Base-by-base conservation (phyloP, 768 basidiomycete species). In the Termitomyces sp. region DNA sequence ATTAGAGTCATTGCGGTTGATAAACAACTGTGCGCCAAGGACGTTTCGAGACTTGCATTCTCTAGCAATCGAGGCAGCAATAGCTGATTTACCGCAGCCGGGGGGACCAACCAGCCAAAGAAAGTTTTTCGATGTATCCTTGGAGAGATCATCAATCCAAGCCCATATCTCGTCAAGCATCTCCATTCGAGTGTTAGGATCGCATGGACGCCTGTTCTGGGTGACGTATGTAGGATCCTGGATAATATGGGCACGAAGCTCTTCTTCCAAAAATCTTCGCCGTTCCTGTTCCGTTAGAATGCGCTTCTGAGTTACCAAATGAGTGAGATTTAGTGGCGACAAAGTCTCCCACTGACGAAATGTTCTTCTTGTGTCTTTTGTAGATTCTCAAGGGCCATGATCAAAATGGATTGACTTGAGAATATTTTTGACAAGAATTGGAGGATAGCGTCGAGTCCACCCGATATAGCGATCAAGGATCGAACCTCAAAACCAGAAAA, bases 1-100 rank as follows among this genome's bases (percentile, higher is more conserved):
- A 22, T 59, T 53, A 16, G 20, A 51, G 35, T 61, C 56, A 38
- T 65, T 63, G 20, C 55, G 55, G 50, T 66, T 63, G 51, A 66
- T 66, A 7, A 45, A 45, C 18, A 45, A 45, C 44, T 45, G 44
- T 39, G 64, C 67, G 58, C 62, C 61, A 16, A 66, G 49, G 7
- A 55, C 38, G 2, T 39, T 33, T 7, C 24, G 12, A 24, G 44
- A 24, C 13, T 59, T 59, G 58, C 60, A 65, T 28, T 57, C 49
- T 24, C 20, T 38, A 8, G 59, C 55, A 7, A 62, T 55, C 7
- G 60, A 57, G n/a, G 64, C 64, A 5, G 57, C 57, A 11, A 60
- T 62, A 9, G 64, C 64, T 7, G 64, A 62, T 59, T 65, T 48
- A 32, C 57, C 32, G 49, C 57, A 44, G 38, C 63, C 61, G 0